Base-by-base conservation (phyloP, 768 basidiomycete genomes). In the Russula earlei region DNA sequence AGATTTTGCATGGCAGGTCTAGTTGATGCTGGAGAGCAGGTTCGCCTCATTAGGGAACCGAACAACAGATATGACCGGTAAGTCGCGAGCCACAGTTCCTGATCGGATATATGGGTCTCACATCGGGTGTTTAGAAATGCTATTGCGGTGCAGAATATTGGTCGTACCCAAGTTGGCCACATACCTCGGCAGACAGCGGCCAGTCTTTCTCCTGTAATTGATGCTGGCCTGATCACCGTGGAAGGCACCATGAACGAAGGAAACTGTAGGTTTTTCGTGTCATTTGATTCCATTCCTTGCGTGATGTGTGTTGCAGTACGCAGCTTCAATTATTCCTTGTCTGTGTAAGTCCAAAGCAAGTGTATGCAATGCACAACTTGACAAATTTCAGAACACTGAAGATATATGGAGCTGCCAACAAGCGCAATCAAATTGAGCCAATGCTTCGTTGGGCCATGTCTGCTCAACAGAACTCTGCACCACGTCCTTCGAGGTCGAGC, bases 101-200 rank as follows among this genome's bases (percentile, higher is more conserved):
- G 33, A 20, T 5, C 17, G 20, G 27, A 42, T 27, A 37, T 20
- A 34, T 5, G 12, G 51, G n/a, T 41, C 45, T 33, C 1, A 44
- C 17, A 19, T 34, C 4, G 43, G 15, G 25, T 36, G 17, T 19
- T 50, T 52, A 88, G 85, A 27, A 88, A 90, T 67, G 85, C 87
- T 2, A 83, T 91, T 24, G 80, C 88, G 72, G 90, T 93, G 25
- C 75, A 79, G 66, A 94, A 94, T 64, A 90, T 91, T 40, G 74
- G 77, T 2, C 73, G 75, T 1, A 71, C 71, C 12, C 85, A 91
- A 76, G 90, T 94, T 3, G 91, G 91, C 1, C 91, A 93, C 69
- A 66, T 93, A 22, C 83, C 87, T 2, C 76, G 78, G 33, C 70
- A 68, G 20, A 75, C 84, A 12, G 87, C 80, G 0, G 50, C 67